Percentiles rank a stretch among this genome's conserved stretches.
phyloP scores from a whole-genome alignment of 345 rosid genomes.

The Erodium maritimum region DNA sequence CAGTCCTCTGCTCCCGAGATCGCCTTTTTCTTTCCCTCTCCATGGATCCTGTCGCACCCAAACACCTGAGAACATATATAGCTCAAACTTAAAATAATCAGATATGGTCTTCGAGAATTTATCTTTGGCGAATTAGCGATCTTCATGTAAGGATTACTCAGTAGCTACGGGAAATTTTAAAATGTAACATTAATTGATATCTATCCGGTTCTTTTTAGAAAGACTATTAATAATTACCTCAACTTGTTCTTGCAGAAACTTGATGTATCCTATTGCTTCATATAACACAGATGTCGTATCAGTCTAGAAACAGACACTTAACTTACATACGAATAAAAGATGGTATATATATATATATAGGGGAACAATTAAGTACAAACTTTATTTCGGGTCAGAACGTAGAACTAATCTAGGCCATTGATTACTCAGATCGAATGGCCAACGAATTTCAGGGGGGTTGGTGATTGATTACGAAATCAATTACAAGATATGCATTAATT shows the following conservation, averaged over 20 bases:
- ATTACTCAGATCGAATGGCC: too few relatives aligned
- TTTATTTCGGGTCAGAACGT: too few relatives aligned
- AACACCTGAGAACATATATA: not conserved
- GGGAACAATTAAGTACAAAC: too few relatives aligned
- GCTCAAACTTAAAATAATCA: not conserved
- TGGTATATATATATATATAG: too few relatives aligned
- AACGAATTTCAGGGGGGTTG: too few relatives aligned
- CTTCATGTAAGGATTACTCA: slow-evolving; percentile 77
- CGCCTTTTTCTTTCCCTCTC: slow-evolving; percentile 42
- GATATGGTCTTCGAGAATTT: not conserved
- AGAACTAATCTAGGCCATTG: too few relatives aligned
- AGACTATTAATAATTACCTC: slow-evolving; percentile 27
- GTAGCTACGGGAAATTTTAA: slow-evolving; percentile 31
- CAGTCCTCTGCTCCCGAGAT: slow-evolving; percentile 65
- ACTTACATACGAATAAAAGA: not conserved
- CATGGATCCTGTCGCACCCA: slow-evolving; percentile 50
- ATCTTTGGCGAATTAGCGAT: slow-evolving; percentile 52
- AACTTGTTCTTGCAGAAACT: slow-evolving; percentile 71
- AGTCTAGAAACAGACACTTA: slow-evolving; percentile 37
- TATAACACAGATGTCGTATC: slow-evolving; percentile 82
- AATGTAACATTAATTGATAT: not conserved
- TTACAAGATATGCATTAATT: too few relatives aligned
- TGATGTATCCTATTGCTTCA: slow-evolving; percentile 70
- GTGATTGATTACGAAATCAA: too few relatives aligned
- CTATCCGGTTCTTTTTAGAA: too few relatives aligned